Percentiles rank a stretch among this genome's conserved stretches.
Conservation (phyloP, 495 filamentous ascomycete genomes). For the Neurospora sp. region DNA sequence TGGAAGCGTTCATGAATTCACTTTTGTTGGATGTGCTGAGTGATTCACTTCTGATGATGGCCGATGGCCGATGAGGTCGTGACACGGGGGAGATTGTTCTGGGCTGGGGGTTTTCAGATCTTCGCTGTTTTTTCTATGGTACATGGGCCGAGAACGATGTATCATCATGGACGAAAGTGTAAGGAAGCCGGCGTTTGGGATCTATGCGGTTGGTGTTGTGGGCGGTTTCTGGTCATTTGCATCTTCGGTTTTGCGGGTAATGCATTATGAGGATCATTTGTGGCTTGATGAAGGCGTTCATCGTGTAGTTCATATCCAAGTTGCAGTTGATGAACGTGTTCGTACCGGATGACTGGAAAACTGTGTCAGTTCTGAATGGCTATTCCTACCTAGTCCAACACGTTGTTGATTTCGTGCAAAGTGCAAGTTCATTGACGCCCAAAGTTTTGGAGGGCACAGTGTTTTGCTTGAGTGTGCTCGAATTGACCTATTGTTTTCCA, state of each 20-base stretch:
- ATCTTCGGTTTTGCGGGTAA: not conserved
- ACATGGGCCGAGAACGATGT: not conserved
- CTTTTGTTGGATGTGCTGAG: not conserved
- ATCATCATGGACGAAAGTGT: not conserved
- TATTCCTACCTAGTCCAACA: not conserved
- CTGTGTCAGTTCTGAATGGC: not conserved
- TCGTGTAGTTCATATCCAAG: not conserved
- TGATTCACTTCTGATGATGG: not conserved
- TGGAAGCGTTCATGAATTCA: too few relatives aligned
- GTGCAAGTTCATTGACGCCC: not conserved
- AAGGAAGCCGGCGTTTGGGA: not conserved
- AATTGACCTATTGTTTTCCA: not conserved
- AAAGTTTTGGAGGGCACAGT: not conserved
- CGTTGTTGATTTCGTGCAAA: not conserved
- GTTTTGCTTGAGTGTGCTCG: not conserved
- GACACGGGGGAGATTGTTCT: not conserved
- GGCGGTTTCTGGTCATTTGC: not conserved
- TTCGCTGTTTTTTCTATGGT: too few relatives aligned
- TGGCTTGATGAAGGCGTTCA: not conserved
- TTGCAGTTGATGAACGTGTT: not conserved
- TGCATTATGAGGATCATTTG: not conserved
- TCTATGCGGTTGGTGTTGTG: not conserved
- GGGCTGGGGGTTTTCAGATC: not conserved
- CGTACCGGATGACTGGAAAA: not conserved
- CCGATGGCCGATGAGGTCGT: not conserved